phyloP scores from a whole-genome alignment of 2,329 filamentous ascomycete species.

The Fusarium coffeatum region DNA sequence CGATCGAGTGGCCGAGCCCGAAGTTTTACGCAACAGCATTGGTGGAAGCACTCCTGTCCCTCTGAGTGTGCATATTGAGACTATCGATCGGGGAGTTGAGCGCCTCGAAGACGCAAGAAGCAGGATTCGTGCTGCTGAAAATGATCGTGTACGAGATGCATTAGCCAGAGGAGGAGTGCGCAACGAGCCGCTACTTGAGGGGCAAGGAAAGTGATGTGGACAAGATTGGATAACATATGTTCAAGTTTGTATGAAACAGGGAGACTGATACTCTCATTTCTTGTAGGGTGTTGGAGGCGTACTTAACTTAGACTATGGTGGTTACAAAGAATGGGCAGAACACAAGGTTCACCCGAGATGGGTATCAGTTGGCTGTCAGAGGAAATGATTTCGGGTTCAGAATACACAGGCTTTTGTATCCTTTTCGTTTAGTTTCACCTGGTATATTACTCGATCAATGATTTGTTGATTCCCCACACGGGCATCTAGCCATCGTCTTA shows the following conservation, averaged over 20 bases:
- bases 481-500: neutral
- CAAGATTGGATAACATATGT: neutral
- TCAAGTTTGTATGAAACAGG: neutral
- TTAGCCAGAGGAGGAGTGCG: constrained; percentile 59
- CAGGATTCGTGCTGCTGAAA: constrained; percentile 68
- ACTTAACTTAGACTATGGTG: neutral
- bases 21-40: constrained; percentile 63
- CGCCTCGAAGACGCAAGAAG: constrained; percentile 73
- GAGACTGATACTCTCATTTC: neutral
- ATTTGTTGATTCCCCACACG: neutral
- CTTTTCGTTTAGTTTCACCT: neutral
- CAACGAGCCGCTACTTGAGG: constrained; percentile 57
- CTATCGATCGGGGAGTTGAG: constrained; percentile 78
- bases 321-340: neutral
- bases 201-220: constrained; percentile 21
- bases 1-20: constrained; percentile 75
- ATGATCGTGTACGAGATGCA: constrained; percentile 66
- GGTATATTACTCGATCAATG: neutral
- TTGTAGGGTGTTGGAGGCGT: constrained; percentile 25
- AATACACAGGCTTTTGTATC: neutral
- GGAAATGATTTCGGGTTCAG: neutral
- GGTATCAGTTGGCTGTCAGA: neutral
- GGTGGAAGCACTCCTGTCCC: constrained; percentile 59
- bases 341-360: too few relatives aligned
- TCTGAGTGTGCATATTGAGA: constrained; percentile 79